Base-by-base conservation (phyloP, 2,329 filamentous ascomycete genomes). In the Ascochyta koolunga region DNA sequence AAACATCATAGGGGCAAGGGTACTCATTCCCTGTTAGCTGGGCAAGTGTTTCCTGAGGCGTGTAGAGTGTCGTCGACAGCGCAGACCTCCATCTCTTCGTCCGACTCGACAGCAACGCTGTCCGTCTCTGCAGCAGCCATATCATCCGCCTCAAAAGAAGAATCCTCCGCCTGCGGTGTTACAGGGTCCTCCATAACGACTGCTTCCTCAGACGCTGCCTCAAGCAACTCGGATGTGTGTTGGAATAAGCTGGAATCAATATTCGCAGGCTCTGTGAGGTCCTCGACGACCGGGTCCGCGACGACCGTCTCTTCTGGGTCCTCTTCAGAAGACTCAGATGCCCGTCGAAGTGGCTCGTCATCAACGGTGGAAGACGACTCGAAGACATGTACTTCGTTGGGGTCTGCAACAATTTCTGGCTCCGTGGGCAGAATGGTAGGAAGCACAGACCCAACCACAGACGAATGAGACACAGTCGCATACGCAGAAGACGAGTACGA, bases 61-160 rank as follows among this genome's bases (percentile, higher is more conserved):
- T n/a, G 15, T 5, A 45, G 11, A 27, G 19, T 5, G n/a, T 37
- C 29, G 7, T 51, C 40, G 5, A 54, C 8, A 3, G 51, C 40
- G 31, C 51, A 54, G 13, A 54, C 51, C 22, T 54, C 51, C 51
- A 54, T 54, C 41, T 54, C 51, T 16, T 54, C 51, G 18, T 54
- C 51, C 3, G 39, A 45, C 45, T 54, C 51, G n/a, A 54, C 24
- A 15, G 51, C 51, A 9, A 54, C 51, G 32, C 51, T 54, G 25
- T 50, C 32, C 3, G 39, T 45, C n/a, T 54, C 51, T 10, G 45
- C 45, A 9, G 44, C 24, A 1, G 40, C 45, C 8, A 54, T n/a
- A n/a, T 46, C 43, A 7, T 50, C 46, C 1, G 45, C 37, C 24
- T 54, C 51, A 2, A 40, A 45, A 10, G 36, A 25, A 4, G 51